phyloP scores from a whole-genome alignment of 768 basidiomycete genomes.

The Hygrophorus pudorinus region DNA sequence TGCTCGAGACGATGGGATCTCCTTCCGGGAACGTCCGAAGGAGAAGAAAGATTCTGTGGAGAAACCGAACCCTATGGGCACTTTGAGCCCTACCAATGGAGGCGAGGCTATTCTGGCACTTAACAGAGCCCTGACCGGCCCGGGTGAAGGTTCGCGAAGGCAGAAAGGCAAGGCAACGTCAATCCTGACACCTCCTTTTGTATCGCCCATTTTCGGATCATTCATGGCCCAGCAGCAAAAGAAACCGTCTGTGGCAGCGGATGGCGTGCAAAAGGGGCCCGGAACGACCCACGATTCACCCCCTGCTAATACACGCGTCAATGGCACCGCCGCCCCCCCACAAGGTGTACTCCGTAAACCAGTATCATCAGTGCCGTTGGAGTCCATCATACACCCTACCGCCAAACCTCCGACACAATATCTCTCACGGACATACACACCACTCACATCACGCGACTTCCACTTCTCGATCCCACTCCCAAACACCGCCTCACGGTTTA shows the following conservation, averaged over 20 bases:
- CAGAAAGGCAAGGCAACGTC: slow-evolving; percentile 26
- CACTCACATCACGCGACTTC: slow-evolving; percentile 67
- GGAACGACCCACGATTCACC: slow-evolving; percentile 13
- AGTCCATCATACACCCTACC: slow-evolving; percentile 73
- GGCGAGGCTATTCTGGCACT: slow-evolving; percentile 35
- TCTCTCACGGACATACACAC: slow-evolving; percentile 63
- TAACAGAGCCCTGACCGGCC: slow-evolving; percentile 34
- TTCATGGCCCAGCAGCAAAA: slow-evolving; percentile 44
- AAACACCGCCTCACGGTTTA: slow-evolving; percentile 46
- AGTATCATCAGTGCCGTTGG: slow-evolving; percentile 50
- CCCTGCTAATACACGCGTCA: slow-evolving; percentile 20
- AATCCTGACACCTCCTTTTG: slow-evolving; percentile 30
- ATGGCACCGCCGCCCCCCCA: slow-evolving; percentile 14
- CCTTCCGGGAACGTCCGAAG: slow-evolving; percentile 37
- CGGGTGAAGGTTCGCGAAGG: slow-evolving; percentile 21
- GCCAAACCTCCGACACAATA: slow-evolving; percentile 82
- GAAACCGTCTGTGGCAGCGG: slow-evolving; percentile 22
- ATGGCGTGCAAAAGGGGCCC: slow-evolving; percentile 13
- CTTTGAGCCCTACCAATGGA: slow-evolving; percentile 31
- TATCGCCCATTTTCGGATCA: slow-evolving; percentile 52
- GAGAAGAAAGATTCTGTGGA: slow-evolving; percentile 28
- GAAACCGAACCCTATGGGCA: slow-evolving; percentile 28
- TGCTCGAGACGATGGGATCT: slow-evolving; percentile 54
- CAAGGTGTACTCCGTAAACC: slow-evolving; percentile 18
- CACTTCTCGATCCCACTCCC: slow-evolving; percentile 56